Percentiles rank a stretch among this genome's conserved stretches.
phyloP scores from a whole-genome alignment of 2,329 filamentous ascomycete genomes.

The Bipolaris sorokiniana region DNA sequence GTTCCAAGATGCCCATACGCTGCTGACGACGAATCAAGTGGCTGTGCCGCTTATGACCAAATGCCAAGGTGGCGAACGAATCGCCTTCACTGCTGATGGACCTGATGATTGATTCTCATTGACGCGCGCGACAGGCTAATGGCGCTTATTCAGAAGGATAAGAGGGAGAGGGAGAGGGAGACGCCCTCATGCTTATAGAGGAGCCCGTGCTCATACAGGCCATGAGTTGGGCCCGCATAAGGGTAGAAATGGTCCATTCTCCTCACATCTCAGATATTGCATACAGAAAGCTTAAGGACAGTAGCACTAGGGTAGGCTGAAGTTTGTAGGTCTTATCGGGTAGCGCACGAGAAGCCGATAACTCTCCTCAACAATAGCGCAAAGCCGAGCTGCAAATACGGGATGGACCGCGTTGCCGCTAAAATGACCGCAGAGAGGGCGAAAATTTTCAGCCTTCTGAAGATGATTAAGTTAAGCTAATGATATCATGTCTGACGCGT shows the following conservation, averaged over 20 bases:
- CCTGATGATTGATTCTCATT: not conserved
- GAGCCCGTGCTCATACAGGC: not conserved
- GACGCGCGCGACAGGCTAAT: not conserved
- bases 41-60: not conserved
- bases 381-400: not conserved
- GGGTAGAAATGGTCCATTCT: not conserved
- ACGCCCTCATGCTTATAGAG: not conserved
- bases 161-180: not conserved
- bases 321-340: not conserved
- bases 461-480: not conserved
- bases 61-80: not conserved
- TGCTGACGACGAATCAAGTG: constrained; percentile 1
- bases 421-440: not conserved
- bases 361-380: not conserved
- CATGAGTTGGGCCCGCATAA: not conserved
- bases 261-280: not conserved
- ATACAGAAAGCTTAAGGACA: not conserved
- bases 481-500: not conserved
- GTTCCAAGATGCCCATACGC: not conserved
- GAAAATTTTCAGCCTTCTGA: not conserved
- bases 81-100: not conserved
- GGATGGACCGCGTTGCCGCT: not conserved
- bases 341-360: not conserved
- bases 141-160: not conserved
- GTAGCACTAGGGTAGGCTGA: not conserved